Percentiles rank a stretch among this genome's conserved stretches.
Evolutionary conservation across 345 rosid genomes (phyloP).

Genomic region (Populus ilicifolia): DNA sequence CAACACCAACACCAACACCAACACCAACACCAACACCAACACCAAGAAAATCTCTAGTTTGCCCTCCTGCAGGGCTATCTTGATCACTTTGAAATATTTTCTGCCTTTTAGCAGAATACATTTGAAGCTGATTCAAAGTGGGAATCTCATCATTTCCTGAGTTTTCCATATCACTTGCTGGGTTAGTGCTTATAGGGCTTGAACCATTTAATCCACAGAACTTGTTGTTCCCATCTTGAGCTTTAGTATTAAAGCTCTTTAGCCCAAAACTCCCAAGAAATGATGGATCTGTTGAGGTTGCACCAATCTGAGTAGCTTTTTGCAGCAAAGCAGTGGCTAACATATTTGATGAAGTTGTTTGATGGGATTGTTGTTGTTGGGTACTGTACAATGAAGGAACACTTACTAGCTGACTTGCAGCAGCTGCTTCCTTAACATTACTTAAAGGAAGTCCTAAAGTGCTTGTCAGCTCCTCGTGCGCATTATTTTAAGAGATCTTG

Average conservation of each 20-base stretch:
- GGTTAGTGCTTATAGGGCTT: conserved; percentile 18
- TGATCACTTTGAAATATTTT: conserved; percentile 27
- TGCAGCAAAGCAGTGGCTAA: conserved; percentile 94
- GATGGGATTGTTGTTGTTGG: conserved; percentile 39
- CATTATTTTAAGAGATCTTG: conserved; percentile 23
- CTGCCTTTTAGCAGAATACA: conserved; percentile 57
- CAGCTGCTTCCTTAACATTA: conserved; percentile 29
- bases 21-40: conserved; percentile 83
- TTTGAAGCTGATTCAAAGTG: conserved; percentile 35
- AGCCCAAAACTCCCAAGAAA: conserved; percentile 48
- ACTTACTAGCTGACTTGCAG: conserved; percentile 34
- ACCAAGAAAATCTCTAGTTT: conserved; percentile 91
- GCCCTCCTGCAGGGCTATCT: conserved; percentile 43
- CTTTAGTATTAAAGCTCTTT: conserved; percentile 27
- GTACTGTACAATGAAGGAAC: conserved; percentile 75
- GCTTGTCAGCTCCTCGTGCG: conserved; percentile 29
- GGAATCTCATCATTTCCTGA: neutral
- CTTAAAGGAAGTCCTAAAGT: conserved; percentile 26
- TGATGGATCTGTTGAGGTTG: conserved; percentile 53
- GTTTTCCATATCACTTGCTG: conserved; percentile 18
- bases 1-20: conserved; percentile 82
- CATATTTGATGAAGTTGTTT: conserved; percentile 46
- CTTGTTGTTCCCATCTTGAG: conserved; percentile 47
- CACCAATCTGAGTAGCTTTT: conserved; percentile 88
- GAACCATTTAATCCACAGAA: conserved; percentile 47